A percentile compares a stretch with the other conserved stretches of the same genome.
These are phyloP conservation scores for Perilla frutescens DNA, from an alignment of 257 asterid genomes.

Conservation along the genomic window DNA sequence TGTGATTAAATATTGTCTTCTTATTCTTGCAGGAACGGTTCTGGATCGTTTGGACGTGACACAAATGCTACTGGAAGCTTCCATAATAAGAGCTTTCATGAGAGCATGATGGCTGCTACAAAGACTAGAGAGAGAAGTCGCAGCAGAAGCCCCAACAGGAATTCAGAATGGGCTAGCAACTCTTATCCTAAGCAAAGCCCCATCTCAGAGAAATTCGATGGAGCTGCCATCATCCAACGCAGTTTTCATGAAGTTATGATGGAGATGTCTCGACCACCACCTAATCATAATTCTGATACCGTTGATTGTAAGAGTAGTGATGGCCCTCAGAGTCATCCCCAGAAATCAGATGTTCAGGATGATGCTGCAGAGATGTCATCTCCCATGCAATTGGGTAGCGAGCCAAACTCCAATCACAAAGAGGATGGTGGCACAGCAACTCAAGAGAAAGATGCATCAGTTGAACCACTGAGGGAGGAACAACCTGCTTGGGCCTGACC, in stretches of 20 bases:
- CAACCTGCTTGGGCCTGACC: conserved; percentile 4
- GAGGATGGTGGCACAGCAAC: conserved; percentile 10
- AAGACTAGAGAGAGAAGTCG: conserved; percentile 45
- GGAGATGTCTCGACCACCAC: conserved; percentile 34
- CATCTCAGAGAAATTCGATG: conserved; percentile 58
- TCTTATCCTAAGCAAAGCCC: conserved; percentile 41
- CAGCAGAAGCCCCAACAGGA: conserved; percentile 44
- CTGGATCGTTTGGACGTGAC: conserved; percentile 40
- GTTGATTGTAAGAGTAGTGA: background rate
- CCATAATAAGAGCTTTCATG: conserved; percentile 62
- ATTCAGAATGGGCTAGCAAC: conserved; percentile 53
- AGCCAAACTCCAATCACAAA: conserved; percentile 30
- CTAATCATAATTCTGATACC: conserved; percentile 9
- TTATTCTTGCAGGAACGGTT: conserved; percentile 45
- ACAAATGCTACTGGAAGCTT: conserved; percentile 47
- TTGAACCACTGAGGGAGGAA: conserved; percentile 18
- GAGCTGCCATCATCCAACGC: conserved; percentile 36
- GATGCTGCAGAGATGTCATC: too few species aligned
- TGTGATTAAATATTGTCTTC: background rate
- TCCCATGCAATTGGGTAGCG: too few species aligned
- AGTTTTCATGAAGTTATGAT: conserved; percentile 73
- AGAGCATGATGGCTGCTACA: conserved; percentile 48
- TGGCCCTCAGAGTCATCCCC: conserved; percentile 10
- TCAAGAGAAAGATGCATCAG: conserved; percentile 25
- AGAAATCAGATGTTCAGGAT: background rate